Evolutionary conservation across 1,284 basidiomycete species (phyloP), one percentile per base, ranked within the genome.

Genomic region (Mycena sp.): DNA sequence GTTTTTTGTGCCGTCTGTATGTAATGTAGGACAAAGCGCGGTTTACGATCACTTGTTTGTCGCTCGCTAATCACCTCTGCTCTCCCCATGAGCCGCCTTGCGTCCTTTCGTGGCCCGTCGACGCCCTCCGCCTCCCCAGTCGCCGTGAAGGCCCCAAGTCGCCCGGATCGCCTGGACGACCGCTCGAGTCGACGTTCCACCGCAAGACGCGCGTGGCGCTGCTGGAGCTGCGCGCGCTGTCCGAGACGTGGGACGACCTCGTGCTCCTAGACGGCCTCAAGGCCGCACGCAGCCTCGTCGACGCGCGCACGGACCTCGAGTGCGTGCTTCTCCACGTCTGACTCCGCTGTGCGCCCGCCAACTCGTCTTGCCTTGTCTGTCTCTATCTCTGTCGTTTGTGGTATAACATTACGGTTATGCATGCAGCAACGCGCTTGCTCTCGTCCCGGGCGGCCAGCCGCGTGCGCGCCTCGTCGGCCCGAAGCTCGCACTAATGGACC

Each of bases 231-330:
- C 83, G 84, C 5, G 74, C 80, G 14, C 80, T 85, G 30, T 77
- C 87, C 9, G 80, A 86, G 62, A 90, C 86, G 53, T 94, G 92
- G 92, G 89, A 93, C 65, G 87, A 92, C 66, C 80, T 93, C 52
- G 86, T 93, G 2, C 80, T 89, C 16, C 71, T 87, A n/a, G 91
- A 94, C 69, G 92, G 92, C 2, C 74, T 92, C 25, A 90, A 86
- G 68, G 84, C 89, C 5, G 85, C 83, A 6, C 86, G 82, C 63
- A 83, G 78, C 57, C 78, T 93, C 29, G 83, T 91, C 6, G 91
- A 94, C 70, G 77, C 88, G 16, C 80, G 92, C 50, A 94, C 92
- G 25, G 91, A 93, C 68, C 80, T 94, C 49, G 88, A 92, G 92
- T 94, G 76, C 67, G 88, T 81, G 32, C 32, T 7, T 35, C 9